Percentiles rank a stretch among this genome's conserved stretches.
phyloP scores from a whole-genome alignment of 1,284 basidiomycete genomes.

The Cryptococcus maquisensis region DNA sequence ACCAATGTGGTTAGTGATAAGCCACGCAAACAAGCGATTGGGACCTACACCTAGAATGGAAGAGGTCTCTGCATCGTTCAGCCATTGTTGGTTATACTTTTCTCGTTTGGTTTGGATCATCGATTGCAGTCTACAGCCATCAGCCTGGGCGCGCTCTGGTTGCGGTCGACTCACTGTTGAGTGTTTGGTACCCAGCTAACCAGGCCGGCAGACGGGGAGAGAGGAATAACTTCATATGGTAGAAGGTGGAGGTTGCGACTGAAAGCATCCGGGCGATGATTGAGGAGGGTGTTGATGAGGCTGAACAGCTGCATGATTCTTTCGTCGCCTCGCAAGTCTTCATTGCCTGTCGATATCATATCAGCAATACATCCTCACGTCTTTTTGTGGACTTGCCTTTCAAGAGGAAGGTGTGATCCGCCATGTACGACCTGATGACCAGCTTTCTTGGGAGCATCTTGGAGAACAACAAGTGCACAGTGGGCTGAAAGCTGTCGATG shows the following conservation, averaged over 20 bases:
- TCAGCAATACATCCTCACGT: not conserved
- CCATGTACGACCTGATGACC: slow-evolving; percentile 29
- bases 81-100: slow-evolving; percentile 24
- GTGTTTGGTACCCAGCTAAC: slow-evolving; percentile 43
- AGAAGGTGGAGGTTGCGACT: slow-evolving; percentile 36
- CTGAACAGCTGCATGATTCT: slow-evolving; percentile 47
- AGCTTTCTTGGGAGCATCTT: slow-evolving; percentile 40
- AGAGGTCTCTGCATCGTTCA: slow-evolving; percentile 36
- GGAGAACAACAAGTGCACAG: slow-evolving; percentile 36
- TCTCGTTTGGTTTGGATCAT: slow-evolving; percentile 36
- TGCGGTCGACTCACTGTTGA: slow-evolving; percentile 25
- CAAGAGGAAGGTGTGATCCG: slow-evolving; percentile 38
- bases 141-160: not conserved
- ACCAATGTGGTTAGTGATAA: not conserved
- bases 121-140: slow-evolving; percentile 23
- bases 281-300: slow-evolving; percentile 41
- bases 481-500: slow-evolving; percentile 35
- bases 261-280: slow-evolving; percentile 40
- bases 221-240: slow-evolving; percentile 40
- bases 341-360: slow-evolving; percentile 22
- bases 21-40: not conserved
- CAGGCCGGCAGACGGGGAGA: slow-evolving; percentile 37
- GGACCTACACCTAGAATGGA: slow-evolving; percentile 38
- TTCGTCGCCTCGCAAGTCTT: slow-evolving; percentile 41
- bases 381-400: slow-evolving; percentile 28